Evolutionary conservation across 495 filamentous ascomycete genomes (phyloP).

Genomic region (Penicillium simplicissimum): DNA sequence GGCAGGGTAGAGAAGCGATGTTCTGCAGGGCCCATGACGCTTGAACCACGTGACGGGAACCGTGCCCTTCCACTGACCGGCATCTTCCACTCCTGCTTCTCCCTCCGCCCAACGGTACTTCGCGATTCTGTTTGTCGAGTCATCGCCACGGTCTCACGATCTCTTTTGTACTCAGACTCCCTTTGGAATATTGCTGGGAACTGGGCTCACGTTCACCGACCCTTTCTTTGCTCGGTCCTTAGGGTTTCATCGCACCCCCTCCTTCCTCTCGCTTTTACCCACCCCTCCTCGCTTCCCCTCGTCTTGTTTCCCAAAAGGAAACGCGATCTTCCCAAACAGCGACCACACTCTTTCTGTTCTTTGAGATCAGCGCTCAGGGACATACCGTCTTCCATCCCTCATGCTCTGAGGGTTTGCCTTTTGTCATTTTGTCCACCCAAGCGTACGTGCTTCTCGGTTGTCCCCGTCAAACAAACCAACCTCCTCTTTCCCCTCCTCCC

Average conservation of each 20-base stretch:
- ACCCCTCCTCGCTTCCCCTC: conserved; percentile 31
- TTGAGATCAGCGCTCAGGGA: conserved; percentile 31
- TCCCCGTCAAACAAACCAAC: conserved; percentile 18
- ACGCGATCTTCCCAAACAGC: conserved; percentile 26
- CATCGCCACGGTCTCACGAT: conserved; percentile 17
- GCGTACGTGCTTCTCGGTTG: conserved; percentile 34
- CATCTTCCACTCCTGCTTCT: conserved; percentile 33
- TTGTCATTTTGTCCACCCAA: conserved; percentile 42
- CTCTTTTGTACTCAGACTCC: conserved; percentile 4
- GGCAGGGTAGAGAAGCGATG: neutral
- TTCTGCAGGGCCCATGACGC: conserved; percentile 40
- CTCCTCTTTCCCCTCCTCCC: conserved; percentile 20
- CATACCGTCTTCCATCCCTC: conserved; percentile 30
- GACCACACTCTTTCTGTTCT: conserved; percentile 22
- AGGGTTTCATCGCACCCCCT: conserved; percentile 33
- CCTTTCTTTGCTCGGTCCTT: conserved; percentile 17
- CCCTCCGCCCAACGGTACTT: conserved; percentile 31
- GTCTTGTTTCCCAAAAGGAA: conserved; percentile 19
- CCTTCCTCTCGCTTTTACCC: conserved; percentile 31
- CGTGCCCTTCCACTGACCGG: conserved; percentile 27
- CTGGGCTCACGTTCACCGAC: conserved; percentile 7
- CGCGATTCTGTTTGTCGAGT: conserved; percentile 18
- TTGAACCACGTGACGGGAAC: conserved; percentile 46
- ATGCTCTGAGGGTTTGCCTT: conserved; percentile 44
- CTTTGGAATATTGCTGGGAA: conserved; percentile 6